These are phyloP conservation scores for Trichoderma guizhouense DNA, from an alignment of 2,329 filamentous ascomycete genomes.

Conservation along the genomic window DNA sequence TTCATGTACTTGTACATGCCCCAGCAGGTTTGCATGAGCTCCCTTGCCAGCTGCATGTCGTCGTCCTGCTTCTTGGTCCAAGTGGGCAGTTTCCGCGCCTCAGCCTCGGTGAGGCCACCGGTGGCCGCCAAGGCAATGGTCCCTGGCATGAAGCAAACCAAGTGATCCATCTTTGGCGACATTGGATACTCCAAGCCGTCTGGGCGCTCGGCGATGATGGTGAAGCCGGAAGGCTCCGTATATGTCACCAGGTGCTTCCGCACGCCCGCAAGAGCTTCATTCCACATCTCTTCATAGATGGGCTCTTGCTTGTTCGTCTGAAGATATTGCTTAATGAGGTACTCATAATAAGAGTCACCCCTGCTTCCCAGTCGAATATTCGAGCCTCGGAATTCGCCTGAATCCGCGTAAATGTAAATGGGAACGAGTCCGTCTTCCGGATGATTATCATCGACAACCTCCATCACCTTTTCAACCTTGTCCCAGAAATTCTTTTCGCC, in stretches of 20 bases:
- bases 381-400: constrained; percentile 72
- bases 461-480: constrained; percentile 84
- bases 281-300: constrained; percentile 90
- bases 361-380: constrained; percentile 92
- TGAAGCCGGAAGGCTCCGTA: constrained; percentile 73
- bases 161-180: constrained; percentile 93
- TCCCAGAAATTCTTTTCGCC: constrained; percentile 93
- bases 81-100: constrained; percentile 66
- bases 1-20: constrained; percentile 90
- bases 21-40: constrained; percentile 97
- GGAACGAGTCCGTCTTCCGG: constrained; percentile 79
- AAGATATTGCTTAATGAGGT: constrained; percentile 96
- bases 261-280: constrained; percentile 77
- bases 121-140: constrained; percentile 90
- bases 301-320: constrained; percentile 85
- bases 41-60: constrained; percentile 81
- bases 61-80: constrained; percentile 81
- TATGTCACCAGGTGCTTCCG: constrained; percentile 92
- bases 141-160: constrained; percentile 96
- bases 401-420: constrained; percentile 81
- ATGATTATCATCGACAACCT: constrained; percentile 81
- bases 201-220: constrained; percentile 85
- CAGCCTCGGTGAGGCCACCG: constrained; percentile 68
- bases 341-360: constrained; percentile 98
- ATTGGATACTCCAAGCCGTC: constrained; percentile 64